Evolutionary conservation across 2,329 filamentous ascomycete genomes (phyloP).

Genomic region (Daldinia sp.): DNA sequence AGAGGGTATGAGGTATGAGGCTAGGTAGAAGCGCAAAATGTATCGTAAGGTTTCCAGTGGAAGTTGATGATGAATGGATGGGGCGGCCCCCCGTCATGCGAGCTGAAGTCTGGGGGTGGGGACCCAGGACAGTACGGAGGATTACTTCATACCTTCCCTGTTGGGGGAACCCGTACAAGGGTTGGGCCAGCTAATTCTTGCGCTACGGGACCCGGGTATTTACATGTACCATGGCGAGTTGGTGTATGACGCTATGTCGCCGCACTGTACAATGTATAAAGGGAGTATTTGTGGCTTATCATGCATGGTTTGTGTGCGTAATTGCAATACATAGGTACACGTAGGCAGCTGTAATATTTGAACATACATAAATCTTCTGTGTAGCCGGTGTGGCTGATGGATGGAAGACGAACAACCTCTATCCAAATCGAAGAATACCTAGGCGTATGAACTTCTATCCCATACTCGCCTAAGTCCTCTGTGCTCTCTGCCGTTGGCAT

Average conservation of each 20-base stretch:
- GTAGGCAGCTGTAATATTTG: too few relatives aligned
- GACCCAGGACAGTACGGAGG: slow-evolving; percentile 14
- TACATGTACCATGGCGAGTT: too few relatives aligned
- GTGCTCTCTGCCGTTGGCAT: too few relatives aligned
- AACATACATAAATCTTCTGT: too few relatives aligned
- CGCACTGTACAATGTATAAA: neutral
- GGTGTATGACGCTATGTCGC: neutral
- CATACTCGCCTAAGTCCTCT: neutral
- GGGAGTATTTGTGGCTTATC: neutral
- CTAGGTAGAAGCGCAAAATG: slow-evolving; percentile 6
- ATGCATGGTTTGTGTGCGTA: neutral
- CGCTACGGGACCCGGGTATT: slow-evolving; percentile 9
- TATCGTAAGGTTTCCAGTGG: slow-evolving; percentile 24
- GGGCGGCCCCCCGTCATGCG: slow-evolving; percentile 14
- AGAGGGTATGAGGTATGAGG: neutral
- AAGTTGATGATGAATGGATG: slow-evolving; percentile 23
- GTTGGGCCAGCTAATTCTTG: slow-evolving; percentile 13
- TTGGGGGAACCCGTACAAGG: slow-evolving; percentile 16
- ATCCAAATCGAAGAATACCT: too few relatives aligned
- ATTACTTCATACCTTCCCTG: slow-evolving; percentile 30
- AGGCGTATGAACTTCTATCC: neutral
- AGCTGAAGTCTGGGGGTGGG: slow-evolving; percentile 13
- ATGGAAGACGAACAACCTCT: too few relatives aligned
- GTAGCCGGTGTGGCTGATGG: too few relatives aligned
- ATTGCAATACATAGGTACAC: too few relatives aligned